Evolutionary conservation across 805 yeast species (phyloP), one percentile per base, ranked within the genome.

Genomic region (Ogataea zsoltii): DNA sequence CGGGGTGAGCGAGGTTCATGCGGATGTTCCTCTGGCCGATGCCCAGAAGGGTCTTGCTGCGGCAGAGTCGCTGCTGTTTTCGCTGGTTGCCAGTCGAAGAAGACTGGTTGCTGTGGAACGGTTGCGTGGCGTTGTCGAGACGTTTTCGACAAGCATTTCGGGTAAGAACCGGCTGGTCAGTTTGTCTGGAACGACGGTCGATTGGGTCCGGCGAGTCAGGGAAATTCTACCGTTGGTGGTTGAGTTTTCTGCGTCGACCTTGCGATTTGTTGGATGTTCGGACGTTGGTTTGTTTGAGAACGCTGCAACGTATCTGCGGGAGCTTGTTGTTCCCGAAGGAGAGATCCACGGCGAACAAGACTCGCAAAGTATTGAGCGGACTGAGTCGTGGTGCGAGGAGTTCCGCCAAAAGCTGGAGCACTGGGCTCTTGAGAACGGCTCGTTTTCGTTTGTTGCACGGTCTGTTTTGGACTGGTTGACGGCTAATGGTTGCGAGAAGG

Each of bases 31-130:
- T 3, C 76, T 75, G 12, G 69, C 77, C 2, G 95, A 86, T 60
- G 76, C 87, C 25, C 85, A 81, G 49, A 83, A 83, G 53, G 95
- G 90, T 31, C 69, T 89, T 56, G 89, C 90, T 7, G 81, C 82
- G 7, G 69, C 81, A 2, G 97, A 92, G 57, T 83, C 88, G 61
- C 61, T 88, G 40, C 62, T 90, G 3, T 77, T 75, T 46, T 68
- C 78, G 2, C 63, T 90, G 50, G 69, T 85, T 14, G 72, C 77
- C 2, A 68, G 74, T 18, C 74, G 88, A 53, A 64, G 68, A 13
- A 77, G 83, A 1, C 51, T 85, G 26, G 49, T 56, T 21, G 32
- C 32, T 9, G 40, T 37, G 23, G 25, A 21, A 9, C 25, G 25
- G 25, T 9, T 21, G 25, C 25, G 25, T 21, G 25, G 7, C 9